Evolutionary conservation across 352 stramenopile species (phyloP).

Genomic region (Phytophthora boehmeriae): DNA sequence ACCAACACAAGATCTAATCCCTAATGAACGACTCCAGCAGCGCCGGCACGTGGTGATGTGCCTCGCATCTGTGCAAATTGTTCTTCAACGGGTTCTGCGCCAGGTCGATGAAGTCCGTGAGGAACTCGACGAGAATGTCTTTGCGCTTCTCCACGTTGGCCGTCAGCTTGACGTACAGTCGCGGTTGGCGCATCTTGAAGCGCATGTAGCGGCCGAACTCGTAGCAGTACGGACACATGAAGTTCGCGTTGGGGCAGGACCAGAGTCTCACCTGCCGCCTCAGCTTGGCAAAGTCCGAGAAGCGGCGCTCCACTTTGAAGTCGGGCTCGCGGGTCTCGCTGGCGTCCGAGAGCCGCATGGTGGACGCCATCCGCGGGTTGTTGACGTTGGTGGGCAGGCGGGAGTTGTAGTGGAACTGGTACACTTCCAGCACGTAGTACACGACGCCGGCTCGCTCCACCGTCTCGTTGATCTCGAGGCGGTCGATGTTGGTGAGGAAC

Average conservation of each 20-base stretch:
- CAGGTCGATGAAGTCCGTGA: constrained; percentile 56
- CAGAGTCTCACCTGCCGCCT: constrained; percentile 48
- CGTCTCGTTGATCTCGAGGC: constrained; percentile 54
- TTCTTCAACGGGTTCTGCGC: constrained; percentile 46
- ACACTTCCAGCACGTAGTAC: constrained; percentile 66
- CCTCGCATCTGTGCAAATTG: constrained; percentile 45
- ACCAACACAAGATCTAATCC: constrained; percentile 25
- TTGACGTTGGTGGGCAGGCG: constrained; percentile 52
- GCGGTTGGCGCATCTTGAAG: constrained; percentile 55
- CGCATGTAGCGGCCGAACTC: constrained; percentile 60
- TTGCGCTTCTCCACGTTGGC: constrained; percentile 49
- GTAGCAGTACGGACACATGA: constrained; percentile 66
- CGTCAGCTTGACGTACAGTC: constrained; percentile 44
- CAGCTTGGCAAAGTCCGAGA: constrained; percentile 65
- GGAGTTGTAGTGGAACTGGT: constrained; percentile 55
- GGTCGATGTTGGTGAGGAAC: constrained; percentile 63
- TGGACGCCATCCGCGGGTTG: constrained; percentile 38
- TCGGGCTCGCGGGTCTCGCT: constrained; percentile 41
- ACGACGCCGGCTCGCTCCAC: constrained; percentile 45
- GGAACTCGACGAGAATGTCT: constrained; percentile 52
- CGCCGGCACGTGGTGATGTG: constrained; percentile 45
- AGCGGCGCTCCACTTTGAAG: constrained; percentile 62
- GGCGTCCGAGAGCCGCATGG: constrained; percentile 24
- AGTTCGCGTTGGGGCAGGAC: constrained; percentile 50
- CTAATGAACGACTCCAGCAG: constrained; percentile 55